Percentiles rank a stretch among this genome's conserved stretches.
Evolutionary conservation across 1,284 basidiomycete species (phyloP).

Genomic region (Pseudomicrostroma phylloplanum): DNA sequence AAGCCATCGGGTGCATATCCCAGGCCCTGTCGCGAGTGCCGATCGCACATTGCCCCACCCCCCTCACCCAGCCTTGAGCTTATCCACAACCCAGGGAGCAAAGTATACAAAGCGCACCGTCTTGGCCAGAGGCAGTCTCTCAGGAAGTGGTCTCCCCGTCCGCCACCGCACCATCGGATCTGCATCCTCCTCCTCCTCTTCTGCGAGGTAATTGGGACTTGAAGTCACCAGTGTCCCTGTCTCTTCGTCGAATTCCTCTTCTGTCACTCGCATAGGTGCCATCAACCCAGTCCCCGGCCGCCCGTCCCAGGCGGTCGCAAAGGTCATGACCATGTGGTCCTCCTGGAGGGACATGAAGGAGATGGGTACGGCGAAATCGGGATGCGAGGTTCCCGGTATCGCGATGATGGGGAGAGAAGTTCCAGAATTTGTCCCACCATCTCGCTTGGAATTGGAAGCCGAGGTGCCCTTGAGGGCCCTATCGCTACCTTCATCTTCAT

Average conservation of each 20-base stretch:
- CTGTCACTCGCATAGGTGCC: background rate
- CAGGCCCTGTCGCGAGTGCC: no score
- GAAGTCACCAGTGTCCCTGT: background rate
- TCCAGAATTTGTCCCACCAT: no score
- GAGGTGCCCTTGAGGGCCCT: no score
- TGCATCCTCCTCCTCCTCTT: background rate
- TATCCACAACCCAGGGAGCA: no score
- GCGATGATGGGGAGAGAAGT: background rate
- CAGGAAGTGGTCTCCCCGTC: no score
- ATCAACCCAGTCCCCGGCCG: background rate
- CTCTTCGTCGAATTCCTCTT: background rate
- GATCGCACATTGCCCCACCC: no score
- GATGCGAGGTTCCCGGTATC: background rate
- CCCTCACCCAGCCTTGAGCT: no score
- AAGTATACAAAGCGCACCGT: no score
- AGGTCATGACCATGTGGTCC: conserved; percentile 1
- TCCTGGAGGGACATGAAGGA: background rate
- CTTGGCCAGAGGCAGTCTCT: no score
- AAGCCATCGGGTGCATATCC: no score
- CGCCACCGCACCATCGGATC: no score
- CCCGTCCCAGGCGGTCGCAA: background rate
- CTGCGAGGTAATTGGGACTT: background rate
- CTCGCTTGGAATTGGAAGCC: no score
- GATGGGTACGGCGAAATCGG: background rate
- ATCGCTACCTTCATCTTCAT: background rate